phyloP scores from a whole-genome alignment of 306 rosid species.

The Prunus kanzakura region DNA sequence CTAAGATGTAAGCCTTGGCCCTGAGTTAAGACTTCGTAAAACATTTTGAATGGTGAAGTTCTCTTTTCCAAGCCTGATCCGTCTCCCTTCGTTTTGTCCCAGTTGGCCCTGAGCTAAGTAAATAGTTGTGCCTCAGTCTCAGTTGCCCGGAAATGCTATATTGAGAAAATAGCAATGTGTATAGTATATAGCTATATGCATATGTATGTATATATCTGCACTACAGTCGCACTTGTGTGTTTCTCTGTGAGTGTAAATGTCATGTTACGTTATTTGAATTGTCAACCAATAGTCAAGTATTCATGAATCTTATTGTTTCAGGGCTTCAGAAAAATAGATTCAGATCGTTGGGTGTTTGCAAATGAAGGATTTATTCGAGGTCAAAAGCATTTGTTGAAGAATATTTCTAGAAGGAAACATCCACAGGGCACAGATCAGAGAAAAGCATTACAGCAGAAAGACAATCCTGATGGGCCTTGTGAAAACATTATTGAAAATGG shows the following conservation, averaged over 20 bases:
- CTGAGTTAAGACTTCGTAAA: neutral
- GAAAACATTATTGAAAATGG: conserved; percentile 28
- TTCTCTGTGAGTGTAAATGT: neutral
- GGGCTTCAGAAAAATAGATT: conserved; percentile 93
- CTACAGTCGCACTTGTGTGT: neutral
- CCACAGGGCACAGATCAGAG: conserved; percentile 55
- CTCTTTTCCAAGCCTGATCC: neutral
- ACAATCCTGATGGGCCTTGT: conserved; percentile 31
- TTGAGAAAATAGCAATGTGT: neutral
- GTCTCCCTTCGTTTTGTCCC: neutral
- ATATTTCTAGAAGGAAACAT: conserved; percentile 69
- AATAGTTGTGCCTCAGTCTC: neutral
- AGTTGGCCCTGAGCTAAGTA: neutral
- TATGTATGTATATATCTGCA: neutral
- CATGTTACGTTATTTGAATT: neutral
- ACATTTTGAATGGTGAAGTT: neutral
- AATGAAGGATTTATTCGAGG: conserved; percentile 69
- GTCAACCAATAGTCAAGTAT: neutral
- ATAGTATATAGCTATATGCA: no score
- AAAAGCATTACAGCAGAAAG: conserved; percentile 36
- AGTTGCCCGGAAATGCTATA: neutral
- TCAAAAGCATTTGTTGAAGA: conserved; percentile 73
- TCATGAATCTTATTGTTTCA: conserved; percentile 31
- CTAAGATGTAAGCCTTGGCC: neutral
- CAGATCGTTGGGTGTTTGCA: conserved; percentile 87